Conservation (phyloP, 768 basidiomycete genomes). For the Fibroporia radiculosa region DNA sequence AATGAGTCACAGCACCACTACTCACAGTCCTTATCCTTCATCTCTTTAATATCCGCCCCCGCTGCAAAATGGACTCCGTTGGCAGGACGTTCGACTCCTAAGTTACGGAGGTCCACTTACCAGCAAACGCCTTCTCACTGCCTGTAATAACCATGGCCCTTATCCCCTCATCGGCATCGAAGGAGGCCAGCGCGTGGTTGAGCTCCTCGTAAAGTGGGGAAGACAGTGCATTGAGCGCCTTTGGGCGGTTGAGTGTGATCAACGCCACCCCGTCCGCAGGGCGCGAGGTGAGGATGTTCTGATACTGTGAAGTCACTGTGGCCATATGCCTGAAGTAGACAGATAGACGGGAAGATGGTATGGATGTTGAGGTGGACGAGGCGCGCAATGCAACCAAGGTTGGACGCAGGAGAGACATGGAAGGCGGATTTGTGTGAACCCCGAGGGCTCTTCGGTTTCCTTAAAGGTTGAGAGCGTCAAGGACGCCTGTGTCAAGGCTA, state of each 20-base stretch:
- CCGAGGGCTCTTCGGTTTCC: too few species aligned
- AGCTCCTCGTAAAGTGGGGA: conserved; percentile 76
- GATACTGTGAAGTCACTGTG: too few species aligned
- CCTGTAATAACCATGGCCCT: conserved; percentile 91
- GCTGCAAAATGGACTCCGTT: conserved; percentile 36
- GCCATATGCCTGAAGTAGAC: too few species aligned
- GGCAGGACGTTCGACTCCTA: neutral
- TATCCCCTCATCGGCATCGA: conserved; percentile 62
- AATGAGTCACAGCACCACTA: conserved; percentile 1
- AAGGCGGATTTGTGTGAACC: too few species aligned
- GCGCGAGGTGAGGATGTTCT: conserved; percentile 60
- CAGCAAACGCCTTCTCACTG: conserved; percentile 88
- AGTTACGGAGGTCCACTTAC: conserved; percentile 32
- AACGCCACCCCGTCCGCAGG: conserved; percentile 67
- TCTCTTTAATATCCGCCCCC: conserved; percentile 98
- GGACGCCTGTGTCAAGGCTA: too few species aligned
- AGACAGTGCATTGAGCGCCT: conserved; percentile 83
- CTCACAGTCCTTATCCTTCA: conserved; percentile 93
- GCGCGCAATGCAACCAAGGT: too few species aligned
- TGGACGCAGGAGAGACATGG: too few species aligned
- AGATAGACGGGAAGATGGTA: too few species aligned
- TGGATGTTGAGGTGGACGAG: too few species aligned
- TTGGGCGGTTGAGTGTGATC: conserved; percentile 84
- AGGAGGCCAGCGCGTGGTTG: conserved; percentile 64
- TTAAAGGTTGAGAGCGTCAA: too few species aligned